Base-by-base conservation (phyloP, 257 asterid genomes). In the Solanum etuberosum region DNA sequence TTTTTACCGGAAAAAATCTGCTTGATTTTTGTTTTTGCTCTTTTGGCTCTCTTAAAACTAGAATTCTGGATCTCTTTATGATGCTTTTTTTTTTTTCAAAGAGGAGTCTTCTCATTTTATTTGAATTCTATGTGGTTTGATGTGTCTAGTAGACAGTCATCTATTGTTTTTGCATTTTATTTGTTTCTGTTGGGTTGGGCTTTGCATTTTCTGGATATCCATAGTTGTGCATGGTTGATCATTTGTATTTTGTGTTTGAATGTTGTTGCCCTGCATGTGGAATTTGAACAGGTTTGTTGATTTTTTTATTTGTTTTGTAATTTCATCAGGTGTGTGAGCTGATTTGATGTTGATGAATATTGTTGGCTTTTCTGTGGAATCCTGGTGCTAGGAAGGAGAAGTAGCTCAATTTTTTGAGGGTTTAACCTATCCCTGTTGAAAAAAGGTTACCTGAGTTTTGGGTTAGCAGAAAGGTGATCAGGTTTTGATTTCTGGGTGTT, bases 311-410 rank as follows among this genome's bases (percentile, higher is more conserved):
- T 29, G 29, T 21, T 11, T 21, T 73, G 68, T 37, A 16, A 68
- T 85, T 10, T 43, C 42, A 29, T 34, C 68, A 61, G 67, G 84
- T 7, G 23, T 46, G 40, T 16, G 67, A 46, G 67, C 51, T 46
- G 91, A 59, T 88, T 90, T 90, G 92, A 88, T 88, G 92, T 76
- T 86, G 91, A 87, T 81, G 87, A 88, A 70, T 46, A 68, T 83
- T 89, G 85, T 89, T 86, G 92, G 87, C 34, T 13, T 86, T 89
- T 86, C 31, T 32, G 48, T 63, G 46, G 71, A 70, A 38, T 27
- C 65, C 31, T 67, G 27, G 84, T 61, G 78, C 57, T 61, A 78
- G 72, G 67, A 67, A 80, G 67, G 54, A 51, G 77, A 57, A 86
- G 18, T 43, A 40, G 76, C 73, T 88, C 81, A 87, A 86, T 71